These are phyloP conservation scores for Phytophthora idaei DNA, from an alignment of 352 stramenopile genomes.

Conservation along the genomic window DNA sequence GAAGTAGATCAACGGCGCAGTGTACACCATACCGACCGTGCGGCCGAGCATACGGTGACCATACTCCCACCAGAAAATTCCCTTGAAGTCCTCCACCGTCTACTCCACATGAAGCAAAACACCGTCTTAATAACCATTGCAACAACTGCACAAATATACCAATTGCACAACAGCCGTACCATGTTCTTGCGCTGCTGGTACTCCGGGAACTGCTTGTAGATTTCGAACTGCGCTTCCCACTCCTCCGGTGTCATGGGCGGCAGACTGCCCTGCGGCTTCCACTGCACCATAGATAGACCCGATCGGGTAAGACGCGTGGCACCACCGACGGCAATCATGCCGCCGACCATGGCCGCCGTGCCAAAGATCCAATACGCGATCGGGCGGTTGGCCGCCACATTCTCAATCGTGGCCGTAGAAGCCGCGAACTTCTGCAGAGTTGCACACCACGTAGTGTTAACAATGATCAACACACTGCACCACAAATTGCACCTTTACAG, in stretches of 20 bases:
- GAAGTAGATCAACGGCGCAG: constrained; percentile 94
- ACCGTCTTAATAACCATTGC: constrained; percentile 4
- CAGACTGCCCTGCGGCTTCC: constrained; percentile 94
- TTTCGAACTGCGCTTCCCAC: constrained; percentile 97
- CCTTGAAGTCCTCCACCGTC: constrained; percentile 99
- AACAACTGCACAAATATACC: neutral
- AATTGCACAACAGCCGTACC: constrained; percentile 36
- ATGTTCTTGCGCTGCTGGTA: constrained; percentile 95
- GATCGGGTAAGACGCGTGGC: constrained; percentile 97
- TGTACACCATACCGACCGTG: constrained; percentile 94
- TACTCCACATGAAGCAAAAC: constrained; percentile 25
- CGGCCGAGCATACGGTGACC: constrained; percentile 98
- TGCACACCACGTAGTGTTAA: constrained; percentile 18
- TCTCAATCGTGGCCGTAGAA: constrained; percentile 72
- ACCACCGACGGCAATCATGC: constrained; percentile 98
- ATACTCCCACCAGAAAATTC: constrained; percentile 97
- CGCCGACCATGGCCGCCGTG: constrained; percentile 93
- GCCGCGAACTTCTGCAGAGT: constrained; percentile 54
- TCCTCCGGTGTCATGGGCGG: constrained; percentile 92
- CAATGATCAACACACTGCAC: constrained; percentile 2
- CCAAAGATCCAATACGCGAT: constrained; percentile 96
- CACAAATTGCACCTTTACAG: neutral
- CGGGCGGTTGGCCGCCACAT: constrained; percentile 82
- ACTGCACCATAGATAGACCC: constrained; percentile 97
- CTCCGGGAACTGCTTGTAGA: constrained; percentile 99